Evolutionary conservation across 2,329 filamentous ascomycete species (phyloP).

Genomic region (Pseudogymnoascus sp.): DNA sequence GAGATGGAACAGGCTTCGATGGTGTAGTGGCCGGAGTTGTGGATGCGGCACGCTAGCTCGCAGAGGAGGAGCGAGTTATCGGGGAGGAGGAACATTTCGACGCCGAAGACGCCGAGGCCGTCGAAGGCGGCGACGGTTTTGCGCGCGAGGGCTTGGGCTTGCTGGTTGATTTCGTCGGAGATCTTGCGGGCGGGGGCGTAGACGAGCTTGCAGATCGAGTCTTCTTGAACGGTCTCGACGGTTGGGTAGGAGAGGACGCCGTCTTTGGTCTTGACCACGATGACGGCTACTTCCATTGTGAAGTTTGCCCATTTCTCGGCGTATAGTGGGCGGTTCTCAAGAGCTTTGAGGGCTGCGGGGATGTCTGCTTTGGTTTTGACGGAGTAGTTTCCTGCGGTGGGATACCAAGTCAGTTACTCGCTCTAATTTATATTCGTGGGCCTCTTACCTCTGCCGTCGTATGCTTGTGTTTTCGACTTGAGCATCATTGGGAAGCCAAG

Average conservation of each 20-base stretch:
- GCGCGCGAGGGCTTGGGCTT: slow-evolving; percentile 68
- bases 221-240: slow-evolving; percentile 91
- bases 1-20: slow-evolving; percentile 87
- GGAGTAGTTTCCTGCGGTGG: slow-evolving; percentile 49
- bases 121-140: slow-evolving; percentile 71
- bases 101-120: slow-evolving; percentile 89
- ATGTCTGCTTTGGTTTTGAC: slow-evolving; percentile 52
- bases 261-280: slow-evolving; percentile 86
- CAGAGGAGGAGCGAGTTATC: slow-evolving; percentile 59
- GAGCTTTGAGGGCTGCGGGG: slow-evolving; percentile 55
- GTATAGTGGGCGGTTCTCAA: slow-evolving; percentile 67
- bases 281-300: slow-evolving; percentile 79
- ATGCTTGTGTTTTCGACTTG: slow-evolving; percentile 82
- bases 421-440: background rate
- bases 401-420: background rate
- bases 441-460: slow-evolving; percentile 70
- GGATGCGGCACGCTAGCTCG: slow-evolving; percentile 73
- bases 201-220: slow-evolving; percentile 88
- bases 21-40: slow-evolving; percentile 92
- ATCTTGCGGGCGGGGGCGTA: slow-evolving; percentile 76
- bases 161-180: slow-evolving; percentile 46
- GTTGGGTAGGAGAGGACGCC: slow-evolving; percentile 68
- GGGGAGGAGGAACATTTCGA: slow-evolving; percentile 84
- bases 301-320: slow-evolving; percentile 87
- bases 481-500: slow-evolving; percentile 86